phyloP scores from a whole-genome alignment of 2,329 filamentous ascomycete species.

The Rhinocladiella similis region DNA sequence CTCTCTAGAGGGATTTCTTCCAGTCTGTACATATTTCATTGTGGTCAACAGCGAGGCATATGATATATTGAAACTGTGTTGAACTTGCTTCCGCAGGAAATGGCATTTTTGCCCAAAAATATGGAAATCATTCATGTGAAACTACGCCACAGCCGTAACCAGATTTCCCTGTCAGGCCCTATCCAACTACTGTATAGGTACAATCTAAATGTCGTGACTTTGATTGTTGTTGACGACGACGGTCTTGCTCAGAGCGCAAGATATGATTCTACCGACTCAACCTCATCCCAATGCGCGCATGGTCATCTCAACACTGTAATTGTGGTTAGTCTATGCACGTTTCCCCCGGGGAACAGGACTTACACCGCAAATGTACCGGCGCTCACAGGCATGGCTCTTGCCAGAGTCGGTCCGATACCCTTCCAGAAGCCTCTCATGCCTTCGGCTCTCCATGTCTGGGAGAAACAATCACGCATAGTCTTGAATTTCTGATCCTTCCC shows the following conservation, averaged over 20 bases:
- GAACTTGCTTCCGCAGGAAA: not conserved
- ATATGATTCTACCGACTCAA: not conserved
- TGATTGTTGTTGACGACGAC: not conserved
- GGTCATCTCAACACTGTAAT: conserved; percentile 44
- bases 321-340: not conserved
- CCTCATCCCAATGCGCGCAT: conserved; percentile 49
- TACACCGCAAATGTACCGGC: conserved; percentile 93
- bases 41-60: conserved; percentile 1
- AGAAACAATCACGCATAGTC: conserved; percentile 87
- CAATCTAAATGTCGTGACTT: too few relatives aligned
- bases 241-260: not conserved
- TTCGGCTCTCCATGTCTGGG: conserved; percentile 74
- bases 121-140: not conserved
- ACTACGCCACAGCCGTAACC: too few relatives aligned
- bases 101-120: not conserved
- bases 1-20: not conserved
- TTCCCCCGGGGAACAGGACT: conserved; percentile 7
- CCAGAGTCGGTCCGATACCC: conserved; percentile 82
- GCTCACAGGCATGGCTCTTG: conserved; percentile 95
- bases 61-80: not conserved
- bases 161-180: too few relatives aligned
- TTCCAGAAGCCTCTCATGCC: conserved; percentile 89
- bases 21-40: conserved; percentile 21
- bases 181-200: too few relatives aligned
- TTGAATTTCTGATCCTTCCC: conserved; percentile 69